Percentiles rank a stretch among this genome's conserved stretches.
Evolutionary conservation across 257 asterid genomes (phyloP).

Genomic region (Ilex asprella): DNA sequence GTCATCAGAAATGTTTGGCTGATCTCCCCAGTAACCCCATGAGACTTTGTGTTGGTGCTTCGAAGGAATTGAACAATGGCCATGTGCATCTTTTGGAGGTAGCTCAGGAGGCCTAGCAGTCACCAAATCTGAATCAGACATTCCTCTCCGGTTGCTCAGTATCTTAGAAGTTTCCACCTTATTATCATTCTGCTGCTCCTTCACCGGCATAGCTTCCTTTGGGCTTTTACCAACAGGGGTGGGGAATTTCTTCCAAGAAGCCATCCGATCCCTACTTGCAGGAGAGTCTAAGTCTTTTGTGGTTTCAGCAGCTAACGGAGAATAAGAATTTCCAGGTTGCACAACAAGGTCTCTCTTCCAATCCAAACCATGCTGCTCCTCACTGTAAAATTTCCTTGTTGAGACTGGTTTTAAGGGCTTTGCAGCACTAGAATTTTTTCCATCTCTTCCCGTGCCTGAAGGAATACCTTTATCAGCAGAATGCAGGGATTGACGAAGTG

Average conservation of each 20-base stretch:
- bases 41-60: constrained; percentile 74
- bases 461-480: constrained; percentile 53
- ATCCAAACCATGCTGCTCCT: constrained; percentile 72
- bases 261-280: constrained; percentile 64
- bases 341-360: constrained; percentile 52
- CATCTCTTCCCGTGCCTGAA: constrained; percentile 32
- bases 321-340: constrained; percentile 33
- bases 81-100: constrained; percentile 52
- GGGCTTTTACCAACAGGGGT: constrained; percentile 66
- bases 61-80: constrained; percentile 28
- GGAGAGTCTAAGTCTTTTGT: constrained; percentile 38
- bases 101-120: constrained; percentile 49
- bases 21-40: constrained; percentile 97
- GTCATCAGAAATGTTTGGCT: constrained; percentile 63
- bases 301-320: constrained; percentile 37
- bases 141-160: constrained; percentile 35
- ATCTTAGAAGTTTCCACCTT: constrained; percentile 41
- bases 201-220: constrained; percentile 42
- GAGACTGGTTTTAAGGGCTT: constrained; percentile 38
- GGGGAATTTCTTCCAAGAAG: constrained; percentile 90
- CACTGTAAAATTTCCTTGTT: constrained; percentile 78
- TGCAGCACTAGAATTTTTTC: constrained; percentile 35
- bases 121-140: constrained; percentile 51
- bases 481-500: constrained; percentile 83
- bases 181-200: constrained; percentile 47